Conservation (phyloP, 2,329 filamentous ascomycete species). For the Apiospora hydei region DNA sequence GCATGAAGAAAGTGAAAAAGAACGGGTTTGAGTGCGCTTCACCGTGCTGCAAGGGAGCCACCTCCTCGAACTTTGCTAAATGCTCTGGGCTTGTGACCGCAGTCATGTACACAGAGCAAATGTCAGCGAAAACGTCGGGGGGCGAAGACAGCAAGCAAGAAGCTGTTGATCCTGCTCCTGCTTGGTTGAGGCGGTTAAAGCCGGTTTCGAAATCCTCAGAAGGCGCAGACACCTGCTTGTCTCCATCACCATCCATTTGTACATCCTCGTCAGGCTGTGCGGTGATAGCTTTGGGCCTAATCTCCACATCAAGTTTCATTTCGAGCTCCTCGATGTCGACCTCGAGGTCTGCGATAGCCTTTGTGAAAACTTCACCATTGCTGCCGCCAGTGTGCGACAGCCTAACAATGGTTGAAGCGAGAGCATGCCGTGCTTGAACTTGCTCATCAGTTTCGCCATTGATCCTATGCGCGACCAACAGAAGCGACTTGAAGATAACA, state of each 20-base stretch:
- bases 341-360: conserved; percentile 70
- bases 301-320: conserved; percentile 74
- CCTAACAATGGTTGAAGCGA: conserved; percentile 71
- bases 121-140: conserved; percentile 62
- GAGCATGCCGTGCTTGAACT: conserved; percentile 64
- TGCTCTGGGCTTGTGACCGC: conserved; percentile 41
- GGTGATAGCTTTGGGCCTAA: conserved; percentile 65
- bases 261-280: conserved; percentile 57
- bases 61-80: conserved; percentile 60
- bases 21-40: conserved; percentile 66
- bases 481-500: conserved; percentile 70
- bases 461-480: conserved; percentile 66
- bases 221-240: conserved; percentile 23
- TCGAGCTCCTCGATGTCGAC: conserved; percentile 79
- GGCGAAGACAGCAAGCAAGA: conserved; percentile 61
- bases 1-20: conserved; percentile 78
- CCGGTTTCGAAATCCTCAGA: conserved; percentile 38
- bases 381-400: conserved; percentile 67
- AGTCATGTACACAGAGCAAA: conserved; percentile 64
- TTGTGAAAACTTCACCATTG: conserved; percentile 69
- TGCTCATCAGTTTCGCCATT: conserved; percentile 61
- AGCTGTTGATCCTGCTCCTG: conserved; percentile 46
- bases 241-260: conserved; percentile 54
- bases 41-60: conserved; percentile 61
- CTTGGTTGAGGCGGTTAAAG: conserved; percentile 35